Evolutionary conservation across 768 basidiomycete genomes (phyloP), one percentile per base, ranked within the genome.

Genomic region (Sporobolomyces pararoseus): DNA sequence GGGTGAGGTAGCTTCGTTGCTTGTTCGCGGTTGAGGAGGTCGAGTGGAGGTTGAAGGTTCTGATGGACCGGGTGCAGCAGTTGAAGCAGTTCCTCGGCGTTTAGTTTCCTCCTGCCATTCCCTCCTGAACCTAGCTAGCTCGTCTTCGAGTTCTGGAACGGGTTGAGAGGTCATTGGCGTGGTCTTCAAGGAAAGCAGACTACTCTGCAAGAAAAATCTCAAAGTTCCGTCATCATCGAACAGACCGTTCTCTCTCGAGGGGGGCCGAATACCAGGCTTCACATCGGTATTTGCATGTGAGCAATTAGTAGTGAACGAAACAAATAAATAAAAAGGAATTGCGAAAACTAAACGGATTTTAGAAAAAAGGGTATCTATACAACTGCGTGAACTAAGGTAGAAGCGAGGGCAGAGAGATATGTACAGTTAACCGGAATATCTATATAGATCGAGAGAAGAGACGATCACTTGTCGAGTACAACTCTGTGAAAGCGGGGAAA

Each of bases 31-130:
- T 42, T 42, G 39, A 42, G n/a, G 53, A 34, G 19, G 23, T 13
- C 21, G 57, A 63, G 61, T 55, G 53, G 64, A 58, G 59, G 63
- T 29, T 29, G 55, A 7, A 46, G 37, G 25, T 21, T 31, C 17
- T 13, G 46, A 7, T 12, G 46, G 25, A 51, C 3, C 25, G 7
- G n/a, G 4, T 27, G 50, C 23, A 27, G 50, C 50, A 7, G 50
- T 27, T 25, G 50, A 4, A 17, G 66, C 4, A 2, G 37, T 23
- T 21, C 2, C 19, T 19, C 51, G 47, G 2, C 49, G 53, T 10
- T 39, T 60, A 3, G 66, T 61, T 17, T 71, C 71, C 10, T 53
- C 32, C 1, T 44, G 59, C 72, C 72, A 73, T 37, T 69, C 47
- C 3, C 50, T 37, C 6, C 72, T 64, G 51, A 73, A 73, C 1